Conservation (phyloP, 2,329 filamentous ascomycete genomes). For the Dactylellina sp. region DNA sequence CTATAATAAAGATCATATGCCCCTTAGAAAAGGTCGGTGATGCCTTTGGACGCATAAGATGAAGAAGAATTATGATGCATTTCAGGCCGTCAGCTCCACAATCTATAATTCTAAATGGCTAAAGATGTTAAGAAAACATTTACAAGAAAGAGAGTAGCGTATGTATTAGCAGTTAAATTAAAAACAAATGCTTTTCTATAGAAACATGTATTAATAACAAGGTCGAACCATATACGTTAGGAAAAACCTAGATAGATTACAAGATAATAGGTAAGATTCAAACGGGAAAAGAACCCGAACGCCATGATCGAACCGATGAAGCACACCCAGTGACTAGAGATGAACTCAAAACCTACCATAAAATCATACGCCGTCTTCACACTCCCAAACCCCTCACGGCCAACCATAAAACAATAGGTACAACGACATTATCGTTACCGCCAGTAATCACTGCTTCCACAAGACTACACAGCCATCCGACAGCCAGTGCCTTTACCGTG, state of each 20-base stretch:
- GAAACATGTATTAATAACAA: background rate
- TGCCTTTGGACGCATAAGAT: too few relatives aligned
- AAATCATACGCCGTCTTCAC: slow-evolving; percentile 62
- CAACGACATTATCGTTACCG: slow-evolving; percentile 97
- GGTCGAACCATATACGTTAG: too few relatives aligned
- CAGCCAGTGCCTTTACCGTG: slow-evolving; percentile 73
- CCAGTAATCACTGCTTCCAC: slow-evolving; percentile 96
- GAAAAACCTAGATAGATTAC: slow-evolving; percentile 9
- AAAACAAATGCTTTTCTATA: slow-evolving; percentile 1
- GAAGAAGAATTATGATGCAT: too few relatives aligned
- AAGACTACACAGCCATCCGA: slow-evolving; percentile 83
- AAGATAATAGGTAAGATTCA: slow-evolving; percentile 9
- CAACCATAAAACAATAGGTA: slow-evolving; percentile 91
- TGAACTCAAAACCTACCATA: slow-evolving; percentile 2
- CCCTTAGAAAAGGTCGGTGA: too few relatives aligned
- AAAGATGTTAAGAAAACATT: too few relatives aligned
- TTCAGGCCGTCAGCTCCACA: too few relatives aligned
- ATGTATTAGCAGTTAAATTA: too few relatives aligned
- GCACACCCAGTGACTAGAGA: background rate
- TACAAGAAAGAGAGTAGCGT: too few relatives aligned
- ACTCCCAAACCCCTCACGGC: slow-evolving; percentile 82
- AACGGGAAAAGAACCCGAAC: slow-evolving; percentile 4
- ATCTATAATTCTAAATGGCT: too few relatives aligned
- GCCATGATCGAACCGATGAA: slow-evolving; percentile 5
- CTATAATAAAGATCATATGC: too few relatives aligned